These are phyloP conservation scores for Vicia faba DNA, from an alignment of 306 rosid species.

Conservation along the genomic window DNA sequence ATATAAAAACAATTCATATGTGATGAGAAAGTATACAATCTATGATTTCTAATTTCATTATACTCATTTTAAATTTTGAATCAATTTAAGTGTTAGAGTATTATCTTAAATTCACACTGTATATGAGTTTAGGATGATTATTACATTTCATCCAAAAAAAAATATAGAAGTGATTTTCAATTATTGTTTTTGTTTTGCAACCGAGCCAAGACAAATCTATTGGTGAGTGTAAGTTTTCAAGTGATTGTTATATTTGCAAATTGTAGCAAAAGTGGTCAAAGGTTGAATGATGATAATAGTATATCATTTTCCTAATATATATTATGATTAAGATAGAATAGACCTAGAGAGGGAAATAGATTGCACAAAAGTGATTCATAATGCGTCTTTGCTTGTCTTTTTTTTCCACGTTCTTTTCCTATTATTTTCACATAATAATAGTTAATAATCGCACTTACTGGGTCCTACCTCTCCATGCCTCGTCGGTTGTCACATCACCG, in stretches of 20 bases:
- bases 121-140: too few species aligned
- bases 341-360: constrained; percentile 4
- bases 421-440: constrained; percentile 28
- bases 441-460: constrained; percentile 21
- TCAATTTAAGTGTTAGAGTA: too few species aligned
- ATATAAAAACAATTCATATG: too few species aligned
- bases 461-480: constrained; percentile 21
- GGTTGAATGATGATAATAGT: constrained; percentile 18
- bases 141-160: too few species aligned
- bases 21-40: too few species aligned
- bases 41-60: too few species aligned
- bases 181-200: too few species aligned
- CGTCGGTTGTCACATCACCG: constrained; percentile 15
- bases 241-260: constrained; percentile 5
- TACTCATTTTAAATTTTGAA: too few species aligned
- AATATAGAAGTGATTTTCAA: too few species aligned
- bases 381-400: constrained; percentile 3
- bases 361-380: constrained; percentile 1
- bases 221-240: neutral
- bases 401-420: neutral
- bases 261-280: constrained; percentile 19
- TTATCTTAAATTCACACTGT: too few species aligned
- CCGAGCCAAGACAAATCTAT: neutral
- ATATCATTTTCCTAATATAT: neutral
- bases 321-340: neutral